These are phyloP conservation scores for Meredithiella fracta DNA, from an alignment of 2,329 filamentous ascomycete species.

Conservation along the genomic window DNA sequence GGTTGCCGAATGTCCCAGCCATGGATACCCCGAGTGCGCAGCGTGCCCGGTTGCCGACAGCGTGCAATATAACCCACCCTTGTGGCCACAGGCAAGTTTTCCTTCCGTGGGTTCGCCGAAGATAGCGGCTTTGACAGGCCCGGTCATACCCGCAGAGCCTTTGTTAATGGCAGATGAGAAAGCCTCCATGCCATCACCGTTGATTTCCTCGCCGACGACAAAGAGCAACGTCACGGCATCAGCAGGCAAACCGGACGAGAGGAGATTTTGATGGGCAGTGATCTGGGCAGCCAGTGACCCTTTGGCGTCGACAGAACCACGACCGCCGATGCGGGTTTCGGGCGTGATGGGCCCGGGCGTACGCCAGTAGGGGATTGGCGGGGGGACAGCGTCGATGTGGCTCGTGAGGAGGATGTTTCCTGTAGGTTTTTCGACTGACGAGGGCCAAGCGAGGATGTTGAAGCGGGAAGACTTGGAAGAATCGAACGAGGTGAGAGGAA, in stretches of 20 bases:
- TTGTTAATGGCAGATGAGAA: constrained; percentile 29
- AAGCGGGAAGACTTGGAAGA: constrained; percentile 34
- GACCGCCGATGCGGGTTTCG: constrained; percentile 44
- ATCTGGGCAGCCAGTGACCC: constrained; percentile 58
- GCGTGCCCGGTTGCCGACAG: constrained; percentile 55
- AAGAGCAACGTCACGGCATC: constrained; percentile 44
- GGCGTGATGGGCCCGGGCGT: constrained; percentile 28
- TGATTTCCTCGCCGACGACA: constrained; percentile 69
- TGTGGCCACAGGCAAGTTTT: constrained; percentile 79
- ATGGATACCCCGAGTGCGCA: constrained; percentile 84
- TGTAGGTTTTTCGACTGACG: constrained; percentile 28
- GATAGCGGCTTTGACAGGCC: constrained; percentile 46
- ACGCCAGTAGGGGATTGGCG: constrained; percentile 52
- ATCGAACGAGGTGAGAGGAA: background rate
- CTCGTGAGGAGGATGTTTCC: constrained; percentile 53
- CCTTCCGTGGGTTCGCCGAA: constrained; percentile 90
- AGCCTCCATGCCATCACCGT: constrained; percentile 61
- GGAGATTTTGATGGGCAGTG: constrained; percentile 40
- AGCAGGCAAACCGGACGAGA: constrained; percentile 27
- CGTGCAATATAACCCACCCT: constrained; percentile 58
- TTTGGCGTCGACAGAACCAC: constrained; percentile 60
- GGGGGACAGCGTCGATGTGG: constrained; percentile 69
- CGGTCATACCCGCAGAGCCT: constrained; percentile 19
- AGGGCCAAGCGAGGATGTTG: constrained; percentile 59
- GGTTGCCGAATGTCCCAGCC: constrained; percentile 73